phyloP scores from a whole-genome alignment of 371 early-diverging fungal species.

The Sanchytrium tribonematis region DNA sequence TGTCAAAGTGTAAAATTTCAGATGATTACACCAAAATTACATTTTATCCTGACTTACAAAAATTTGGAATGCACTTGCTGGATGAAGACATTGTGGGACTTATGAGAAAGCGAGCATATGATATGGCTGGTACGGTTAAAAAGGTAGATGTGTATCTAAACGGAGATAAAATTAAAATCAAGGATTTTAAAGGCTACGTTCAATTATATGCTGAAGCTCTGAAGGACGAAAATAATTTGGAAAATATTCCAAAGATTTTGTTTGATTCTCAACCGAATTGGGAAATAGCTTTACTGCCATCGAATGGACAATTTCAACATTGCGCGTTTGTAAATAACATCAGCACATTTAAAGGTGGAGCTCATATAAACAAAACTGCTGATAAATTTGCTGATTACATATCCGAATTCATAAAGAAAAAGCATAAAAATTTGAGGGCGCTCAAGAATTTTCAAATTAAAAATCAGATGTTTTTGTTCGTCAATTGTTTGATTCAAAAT shows the following conservation, averaged over 20 bases:
- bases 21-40: conserved; percentile 71
- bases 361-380: conserved; percentile 66
- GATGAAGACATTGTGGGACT: conserved; percentile 67
- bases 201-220: conserved; percentile 30
- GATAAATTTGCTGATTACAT: conserved; percentile 64
- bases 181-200: conserved; percentile 71
- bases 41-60: conserved; percentile 81
- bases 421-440: conserved; percentile 36
- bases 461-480: conserved; percentile 73
- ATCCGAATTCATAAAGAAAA: conserved; percentile 43
- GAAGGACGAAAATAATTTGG: conserved; percentile 10
- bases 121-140: conserved; percentile 73
- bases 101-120: conserved; percentile 85
- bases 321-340: conserved; percentile 96
- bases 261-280: conserved; percentile 22
- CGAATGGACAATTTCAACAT: conserved; percentile 93
- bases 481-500: conserved; percentile 93
- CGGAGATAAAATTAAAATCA: conserved; percentile 50
- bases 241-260: conserved; percentile 2
- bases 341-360: conserved; percentile 92
- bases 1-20: conserved; percentile 16
- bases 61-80: conserved; percentile 58
- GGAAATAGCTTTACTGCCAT: conserved; percentile 77
- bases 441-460: conserved; percentile 70
- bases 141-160: conserved; percentile 80